A percentile compares a stretch with the other conserved stretches of the same genome.
phyloP scores from a whole-genome alignment of 441 rosid species.

The Euphorbia schlechtendalii region DNA sequence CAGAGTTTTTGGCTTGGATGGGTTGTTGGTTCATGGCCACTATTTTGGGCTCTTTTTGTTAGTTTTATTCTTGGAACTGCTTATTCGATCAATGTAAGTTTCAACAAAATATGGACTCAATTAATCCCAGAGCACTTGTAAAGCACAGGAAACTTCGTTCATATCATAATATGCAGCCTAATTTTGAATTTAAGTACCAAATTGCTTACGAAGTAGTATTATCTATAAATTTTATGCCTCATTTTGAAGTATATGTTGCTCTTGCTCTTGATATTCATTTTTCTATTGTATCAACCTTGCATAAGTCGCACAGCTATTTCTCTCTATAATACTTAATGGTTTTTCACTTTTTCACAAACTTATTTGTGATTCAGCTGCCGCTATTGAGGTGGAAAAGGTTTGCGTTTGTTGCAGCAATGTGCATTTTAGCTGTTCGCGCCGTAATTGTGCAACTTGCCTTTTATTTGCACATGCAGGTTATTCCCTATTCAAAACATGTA shows the following conservation, averaged over 20 bases:
- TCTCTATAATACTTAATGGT: slow-evolving; percentile 4
- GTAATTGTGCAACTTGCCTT: slow-evolving; percentile 87
- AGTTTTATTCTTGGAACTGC: slow-evolving; percentile 94
- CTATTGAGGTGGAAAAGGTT: slow-evolving; percentile 89
- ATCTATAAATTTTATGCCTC: not conserved
- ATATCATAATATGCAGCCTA: not conserved
- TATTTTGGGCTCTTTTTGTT: slow-evolving; percentile 88
- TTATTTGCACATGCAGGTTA: slow-evolving; percentile 85
- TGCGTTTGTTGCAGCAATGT: slow-evolving; percentile 89
- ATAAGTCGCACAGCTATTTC: not conserved
- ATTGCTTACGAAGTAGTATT: not conserved
- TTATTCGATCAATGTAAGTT: slow-evolving; percentile 87
- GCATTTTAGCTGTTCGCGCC: slow-evolving; percentile 90
- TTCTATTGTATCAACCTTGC: too few species aligned
- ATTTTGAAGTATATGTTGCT: not conserved
- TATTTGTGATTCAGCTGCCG: slow-evolving; percentile 53
- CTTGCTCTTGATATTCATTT: not conserved
- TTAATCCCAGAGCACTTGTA: not conserved
- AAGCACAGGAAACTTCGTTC: not conserved
- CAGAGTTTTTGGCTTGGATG: slow-evolving; percentile 96
- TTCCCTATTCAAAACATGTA: not conserved
- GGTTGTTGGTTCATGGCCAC: slow-evolving; percentile 88
- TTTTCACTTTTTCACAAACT: slow-evolving; percentile 5
- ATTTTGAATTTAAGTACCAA: not conserved
- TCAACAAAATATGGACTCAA: not conserved